phyloP scores from a whole-genome alignment of 2,329 filamentous ascomycete species.

The Aspergillus sp. region DNA sequence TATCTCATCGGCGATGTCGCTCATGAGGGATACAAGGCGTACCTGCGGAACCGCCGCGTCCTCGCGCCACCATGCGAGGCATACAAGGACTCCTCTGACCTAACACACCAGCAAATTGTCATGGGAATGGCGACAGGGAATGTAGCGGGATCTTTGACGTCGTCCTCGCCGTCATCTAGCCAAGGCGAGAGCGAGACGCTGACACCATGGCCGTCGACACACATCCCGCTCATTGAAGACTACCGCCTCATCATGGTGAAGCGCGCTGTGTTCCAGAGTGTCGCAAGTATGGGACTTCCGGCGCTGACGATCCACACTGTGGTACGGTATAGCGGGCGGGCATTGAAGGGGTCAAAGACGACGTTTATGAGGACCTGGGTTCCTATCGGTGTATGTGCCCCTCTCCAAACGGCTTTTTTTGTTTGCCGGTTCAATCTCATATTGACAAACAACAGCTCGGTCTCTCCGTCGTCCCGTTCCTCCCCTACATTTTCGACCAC shows the following conservation, averaged over 20 bases:
- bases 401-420: background rate
- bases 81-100: conserved; percentile 44
- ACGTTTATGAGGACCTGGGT: conserved; percentile 77
- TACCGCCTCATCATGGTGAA: conserved; percentile 90
- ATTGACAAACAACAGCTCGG: conserved; percentile 54
- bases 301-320: conserved; percentile 94
- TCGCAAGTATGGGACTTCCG: conserved; percentile 92
- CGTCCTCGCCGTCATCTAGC: conserved; percentile 1
- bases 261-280: conserved; percentile 82
- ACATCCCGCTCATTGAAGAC: conserved; percentile 78
- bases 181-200: conserved; percentile 27
- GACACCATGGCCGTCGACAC: conserved; percentile 47
- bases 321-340: conserved; percentile 83
- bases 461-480: conserved; percentile 75
- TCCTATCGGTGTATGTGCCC: conserved; percentile 78
- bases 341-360: conserved; percentile 84
- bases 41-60: conserved; percentile 79
- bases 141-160: conserved; percentile 25
- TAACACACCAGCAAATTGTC: conserved; percentile 36
- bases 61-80: conserved; percentile 68
- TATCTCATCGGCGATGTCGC: conserved; percentile 90
- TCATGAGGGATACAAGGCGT: conserved; percentile 95
- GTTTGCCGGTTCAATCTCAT: background rate
- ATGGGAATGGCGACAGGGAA: conserved; percentile 44
- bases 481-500: conserved; percentile 85